Evolutionary conservation across 495 filamentous ascomycete species (phyloP).

Genomic region (Neurospora tetraspora): DNA sequence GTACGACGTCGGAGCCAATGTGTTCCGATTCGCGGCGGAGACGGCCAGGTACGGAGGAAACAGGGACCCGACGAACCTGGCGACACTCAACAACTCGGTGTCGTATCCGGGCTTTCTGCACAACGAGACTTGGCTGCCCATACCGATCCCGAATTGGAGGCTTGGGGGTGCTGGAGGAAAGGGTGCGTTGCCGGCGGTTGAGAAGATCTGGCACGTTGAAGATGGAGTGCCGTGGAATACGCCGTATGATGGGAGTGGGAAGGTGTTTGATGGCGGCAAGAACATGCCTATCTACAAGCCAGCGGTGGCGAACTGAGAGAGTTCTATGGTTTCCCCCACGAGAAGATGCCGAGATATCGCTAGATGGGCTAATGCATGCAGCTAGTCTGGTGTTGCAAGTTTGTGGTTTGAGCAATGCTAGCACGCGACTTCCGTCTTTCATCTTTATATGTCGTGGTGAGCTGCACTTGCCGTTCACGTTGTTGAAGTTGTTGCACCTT

Average conservation of each 20-base stretch:
- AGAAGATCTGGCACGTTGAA: conserved; percentile 17
- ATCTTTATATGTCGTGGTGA: background rate
- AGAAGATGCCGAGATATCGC: background rate
- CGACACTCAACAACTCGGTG: conserved; percentile 51
- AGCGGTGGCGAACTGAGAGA: conserved; percentile 4
- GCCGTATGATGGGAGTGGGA: conserved; percentile 41
- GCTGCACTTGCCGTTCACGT: background rate
- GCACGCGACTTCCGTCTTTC: background rate
- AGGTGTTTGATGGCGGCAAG: conserved; percentile 30
- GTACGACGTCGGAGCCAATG: conserved; percentile 63
- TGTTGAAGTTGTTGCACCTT: background rate
- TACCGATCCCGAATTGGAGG: conserved; percentile 35
- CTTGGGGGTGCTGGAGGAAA: conserved; percentile 35
- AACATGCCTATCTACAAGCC: conserved; percentile 18
- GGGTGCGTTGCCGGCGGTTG: conserved; percentile 22
- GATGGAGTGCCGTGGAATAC: conserved; percentile 12
- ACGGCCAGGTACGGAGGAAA: conserved; percentile 48
- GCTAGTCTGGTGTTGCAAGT: background rate
- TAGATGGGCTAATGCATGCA: background rate
- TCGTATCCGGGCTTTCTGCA: conserved; percentile 51
- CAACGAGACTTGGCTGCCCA: conserved; percentile 17
- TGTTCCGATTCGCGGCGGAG: conserved; percentile 51
- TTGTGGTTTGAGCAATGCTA: background rate
- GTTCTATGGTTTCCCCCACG: too few relatives aligned
- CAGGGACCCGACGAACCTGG: conserved; percentile 44